Base-by-base conservation (phyloP, 495 filamentous ascomycete genomes). In the Penicillium malachiteum region DNA sequence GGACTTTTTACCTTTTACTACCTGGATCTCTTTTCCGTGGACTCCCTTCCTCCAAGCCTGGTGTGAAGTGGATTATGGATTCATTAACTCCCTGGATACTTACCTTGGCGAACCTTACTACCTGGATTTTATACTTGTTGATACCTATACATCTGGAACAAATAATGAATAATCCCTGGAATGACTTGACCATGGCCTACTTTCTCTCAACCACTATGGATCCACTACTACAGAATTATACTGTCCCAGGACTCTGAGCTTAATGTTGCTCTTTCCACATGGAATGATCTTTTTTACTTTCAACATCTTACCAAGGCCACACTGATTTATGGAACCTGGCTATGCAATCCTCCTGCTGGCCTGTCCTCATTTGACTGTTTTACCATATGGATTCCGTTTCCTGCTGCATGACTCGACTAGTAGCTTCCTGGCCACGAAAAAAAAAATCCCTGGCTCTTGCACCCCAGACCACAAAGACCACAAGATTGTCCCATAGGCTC, bases 1-100 rank as follows among this genome's bases (percentile, higher is more conserved):
- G 56, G 48, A 57, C n/a, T 48, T 37, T 37, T 16, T 55, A 39
- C 43, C 26, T 46, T 32, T 34, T 59, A 55, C 18, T 37, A 13
- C 63, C 55, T 61, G 65, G 64, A 71, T 56, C 53, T 66, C 54
- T 66, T 35, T 52, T 46, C 48, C 40, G 48, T 69, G 56, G 62
- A 49, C 50, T 63, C 56, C 53, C 50, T 43, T 49, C 16, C 46
- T 60, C 52, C 63, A 71, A 70, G 42, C 71, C 70, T 69, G 68
- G 62, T 58, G 62, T 54, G 48, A 47, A 60, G 66, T 50, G 58
- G 48, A 64, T 37, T 37, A 7, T 60, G 66, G 64, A 66, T 65
- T 49, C 55, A 55, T 65, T 59, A 49, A 54, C 38, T 45, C 37
- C 50, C 43, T 60, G 53, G 56, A 63, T 55, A 14, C 35, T 51